A percentile compares a stretch with the other conserved stretches of the same genome.
Evolutionary conservation across 139 green algal genomes (phyloP).

Genomic region (Volvox reticuliferus): DNA sequence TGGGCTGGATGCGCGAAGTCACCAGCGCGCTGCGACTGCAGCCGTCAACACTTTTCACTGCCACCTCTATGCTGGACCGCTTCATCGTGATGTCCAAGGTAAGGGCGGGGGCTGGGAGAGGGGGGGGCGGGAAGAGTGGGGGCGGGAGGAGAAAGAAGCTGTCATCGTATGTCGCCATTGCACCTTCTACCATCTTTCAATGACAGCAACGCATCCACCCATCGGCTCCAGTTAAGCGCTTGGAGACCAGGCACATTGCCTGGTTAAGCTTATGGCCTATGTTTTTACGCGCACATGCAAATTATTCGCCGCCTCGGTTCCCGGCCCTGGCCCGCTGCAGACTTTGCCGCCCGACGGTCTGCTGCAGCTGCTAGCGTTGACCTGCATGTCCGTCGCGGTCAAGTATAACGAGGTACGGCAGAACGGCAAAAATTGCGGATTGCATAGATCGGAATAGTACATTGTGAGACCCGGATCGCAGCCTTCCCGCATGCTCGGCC

Average conservation of each 20-base stretch:
- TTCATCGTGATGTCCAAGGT: not conserved
- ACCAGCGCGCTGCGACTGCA: not conserved
- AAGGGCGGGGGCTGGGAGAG: not conserved
- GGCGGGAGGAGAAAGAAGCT: not conserved
- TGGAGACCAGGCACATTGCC: not conserved
- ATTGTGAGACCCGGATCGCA: not conserved
- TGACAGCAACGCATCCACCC: not conserved
- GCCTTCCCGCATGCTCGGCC: not conserved
- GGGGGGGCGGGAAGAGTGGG: not conserved
- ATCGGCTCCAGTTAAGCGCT: not conserved
- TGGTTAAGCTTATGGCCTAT: too few species aligned
- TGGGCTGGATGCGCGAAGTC: slow-evolving; percentile 21
- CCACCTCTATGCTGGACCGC: not conserved
- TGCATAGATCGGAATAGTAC: not conserved
- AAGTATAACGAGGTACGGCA: slow-evolving; percentile 31
- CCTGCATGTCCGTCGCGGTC: slow-evolving; percentile 19
- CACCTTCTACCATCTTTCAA: not conserved
- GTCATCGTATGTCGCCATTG: not conserved
- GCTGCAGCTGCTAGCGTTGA: slow-evolving; percentile 38
- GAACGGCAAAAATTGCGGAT: not conserved
- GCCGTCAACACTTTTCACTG: not conserved
- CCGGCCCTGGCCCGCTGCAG: not conserved
- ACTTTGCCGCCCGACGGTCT: not conserved
- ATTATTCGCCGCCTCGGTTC: not conserved
- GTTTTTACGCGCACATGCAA: not conserved